A percentile compares a stretch with the other conserved stretches of the same genome.
phyloP scores from a whole-genome alignment of 805 yeast genomes.

The Yamadazyma laniorum region DNA sequence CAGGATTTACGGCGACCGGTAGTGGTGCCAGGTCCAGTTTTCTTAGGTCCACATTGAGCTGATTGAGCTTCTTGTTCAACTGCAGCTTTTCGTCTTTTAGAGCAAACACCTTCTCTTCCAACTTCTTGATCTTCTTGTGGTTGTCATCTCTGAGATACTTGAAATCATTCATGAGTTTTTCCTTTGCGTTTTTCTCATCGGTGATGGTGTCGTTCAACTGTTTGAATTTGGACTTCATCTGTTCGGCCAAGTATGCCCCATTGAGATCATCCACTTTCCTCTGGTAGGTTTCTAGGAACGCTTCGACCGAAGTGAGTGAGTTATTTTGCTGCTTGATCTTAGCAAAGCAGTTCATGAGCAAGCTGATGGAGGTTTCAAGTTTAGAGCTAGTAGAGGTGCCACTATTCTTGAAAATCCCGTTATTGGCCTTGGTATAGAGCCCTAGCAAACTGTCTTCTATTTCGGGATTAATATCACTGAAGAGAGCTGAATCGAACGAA shows the following conservation, averaged over 20 bases:
- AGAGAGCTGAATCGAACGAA: conserved; percentile 42
- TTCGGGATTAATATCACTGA: conserved; percentile 54
- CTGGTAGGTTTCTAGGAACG: conserved; percentile 52
- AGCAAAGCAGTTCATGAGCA: conserved; percentile 53
- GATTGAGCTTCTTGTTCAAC: conserved; percentile 2
- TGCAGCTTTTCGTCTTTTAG: conserved; percentile 8
- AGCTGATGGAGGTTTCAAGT: conserved; percentile 54
- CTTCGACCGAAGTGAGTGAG: conserved; percentile 52
- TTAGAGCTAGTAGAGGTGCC: conserved; percentile 56
- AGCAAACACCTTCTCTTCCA: conserved; percentile 6
- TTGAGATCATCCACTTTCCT: conserved; percentile 24
- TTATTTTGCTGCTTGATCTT: conserved; percentile 59
- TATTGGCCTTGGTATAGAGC: conserved; percentile 43
- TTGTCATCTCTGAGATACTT: conserved; percentile 9
- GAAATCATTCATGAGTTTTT: conserved; percentile 9
- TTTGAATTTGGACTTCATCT: conserved; percentile 14
- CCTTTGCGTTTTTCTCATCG: conserved; percentile 7
- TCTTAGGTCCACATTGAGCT: background rate
- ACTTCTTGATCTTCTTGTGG: conserved; percentile 7
- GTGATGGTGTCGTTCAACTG: conserved; percentile 6
- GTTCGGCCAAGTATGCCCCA: conserved; percentile 20
- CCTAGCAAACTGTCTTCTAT: conserved; percentile 53
- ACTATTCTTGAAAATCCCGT: conserved; percentile 59
- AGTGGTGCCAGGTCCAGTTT: background rate
- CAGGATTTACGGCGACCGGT: background rate